phyloP scores from a whole-genome alignment of 257 asterid genomes.

The Lithospermum erythrorhizon region DNA sequence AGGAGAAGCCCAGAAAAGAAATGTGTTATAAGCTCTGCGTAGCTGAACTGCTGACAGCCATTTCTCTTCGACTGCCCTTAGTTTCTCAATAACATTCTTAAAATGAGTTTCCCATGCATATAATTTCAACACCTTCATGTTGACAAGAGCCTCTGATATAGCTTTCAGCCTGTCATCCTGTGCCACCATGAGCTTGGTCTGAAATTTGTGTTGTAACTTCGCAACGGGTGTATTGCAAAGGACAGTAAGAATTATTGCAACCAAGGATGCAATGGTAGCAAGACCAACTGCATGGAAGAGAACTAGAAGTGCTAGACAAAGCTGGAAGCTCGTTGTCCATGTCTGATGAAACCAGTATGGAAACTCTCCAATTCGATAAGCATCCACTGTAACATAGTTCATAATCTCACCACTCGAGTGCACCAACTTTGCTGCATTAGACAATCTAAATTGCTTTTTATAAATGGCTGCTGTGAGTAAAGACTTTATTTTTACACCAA shows the following conservation, averaged over 20 bases:
- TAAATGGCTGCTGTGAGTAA: constrained; percentile 23
- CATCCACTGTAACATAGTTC: constrained; percentile 30
- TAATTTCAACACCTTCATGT: constrained; percentile 29
- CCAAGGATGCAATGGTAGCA: constrained; percentile 21
- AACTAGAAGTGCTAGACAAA: constrained; percentile 18
- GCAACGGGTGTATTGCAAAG: constrained; percentile 26
- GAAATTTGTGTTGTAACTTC: constrained; percentile 21
- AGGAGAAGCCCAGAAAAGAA: constrained; percentile 34
- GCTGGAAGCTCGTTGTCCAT: constrained; percentile 27
- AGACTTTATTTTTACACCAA: constrained; percentile 24
- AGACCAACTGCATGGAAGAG: constrained; percentile 24
- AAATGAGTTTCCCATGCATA: constrained; percentile 35
- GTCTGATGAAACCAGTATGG: constrained; percentile 28
- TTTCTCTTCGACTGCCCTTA: constrained; percentile 19
- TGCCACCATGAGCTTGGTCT: constrained; percentile 22
- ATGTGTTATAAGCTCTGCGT: constrained; percentile 19
- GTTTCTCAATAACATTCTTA: constrained; percentile 12
- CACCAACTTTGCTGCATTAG: constrained; percentile 13
- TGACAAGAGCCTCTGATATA: constrained; percentile 19
- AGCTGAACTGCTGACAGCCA: constrained; percentile 17
- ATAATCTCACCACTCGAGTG: constrained; percentile 30
- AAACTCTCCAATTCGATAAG: constrained; percentile 24
- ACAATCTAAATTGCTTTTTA: constrained; percentile 24
- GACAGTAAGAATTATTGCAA: constrained; percentile 15
- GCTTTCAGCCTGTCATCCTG: constrained; percentile 30